These are phyloP conservation scores for Nemania sp. DNA, from an alignment of 2,329 filamentous ascomycete genomes.

Conservation along the genomic window DNA sequence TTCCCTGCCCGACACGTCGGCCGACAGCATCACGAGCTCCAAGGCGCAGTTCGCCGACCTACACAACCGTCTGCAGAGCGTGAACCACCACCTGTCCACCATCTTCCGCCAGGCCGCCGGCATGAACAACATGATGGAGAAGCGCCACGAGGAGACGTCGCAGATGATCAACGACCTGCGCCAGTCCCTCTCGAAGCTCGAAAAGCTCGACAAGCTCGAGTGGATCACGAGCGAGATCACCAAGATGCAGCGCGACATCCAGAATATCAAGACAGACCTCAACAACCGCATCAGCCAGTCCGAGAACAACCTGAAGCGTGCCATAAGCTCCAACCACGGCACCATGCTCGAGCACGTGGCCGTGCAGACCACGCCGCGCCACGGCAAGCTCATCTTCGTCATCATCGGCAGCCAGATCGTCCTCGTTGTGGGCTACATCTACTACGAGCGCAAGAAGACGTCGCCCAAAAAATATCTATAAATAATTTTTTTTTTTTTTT, in stretches of 20 bases:
- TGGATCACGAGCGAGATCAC: slow-evolving; percentile 60
- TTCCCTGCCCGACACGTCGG: slow-evolving; percentile 60
- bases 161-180: slow-evolving; percentile 61
- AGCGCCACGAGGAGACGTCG: slow-evolving; percentile 67
- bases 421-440: slow-evolving; percentile 74
- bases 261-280: slow-evolving; percentile 67
- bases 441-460: slow-evolving; percentile 83
- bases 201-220: slow-evolving; percentile 60
- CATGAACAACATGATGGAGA: slow-evolving; percentile 64
- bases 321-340: slow-evolving; percentile 63
- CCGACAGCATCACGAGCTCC: slow-evolving; percentile 62
- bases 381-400: slow-evolving; percentile 71
- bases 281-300: slow-evolving; percentile 62
- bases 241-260: slow-evolving; percentile 69
- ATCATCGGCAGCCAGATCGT: slow-evolving; percentile 81
- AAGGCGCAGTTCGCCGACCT: slow-evolving; percentile 82
- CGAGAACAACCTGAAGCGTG: slow-evolving; percentile 66
- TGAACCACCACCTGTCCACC: slow-evolving; percentile 75
- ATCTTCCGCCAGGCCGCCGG: slow-evolving; percentile 69
- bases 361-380: slow-evolving; percentile 60
- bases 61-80: slow-evolving; percentile 81
- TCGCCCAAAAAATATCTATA: slow-evolving; percentile 93
- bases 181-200: slow-evolving; percentile 57
- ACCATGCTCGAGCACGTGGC: slow-evolving; percentile 62
- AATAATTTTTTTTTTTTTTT: no score